These are phyloP conservation scores for Backusella morwellensis DNA, from an alignment of 192 early-diverging fungal species.

Conservation along the genomic window DNA sequence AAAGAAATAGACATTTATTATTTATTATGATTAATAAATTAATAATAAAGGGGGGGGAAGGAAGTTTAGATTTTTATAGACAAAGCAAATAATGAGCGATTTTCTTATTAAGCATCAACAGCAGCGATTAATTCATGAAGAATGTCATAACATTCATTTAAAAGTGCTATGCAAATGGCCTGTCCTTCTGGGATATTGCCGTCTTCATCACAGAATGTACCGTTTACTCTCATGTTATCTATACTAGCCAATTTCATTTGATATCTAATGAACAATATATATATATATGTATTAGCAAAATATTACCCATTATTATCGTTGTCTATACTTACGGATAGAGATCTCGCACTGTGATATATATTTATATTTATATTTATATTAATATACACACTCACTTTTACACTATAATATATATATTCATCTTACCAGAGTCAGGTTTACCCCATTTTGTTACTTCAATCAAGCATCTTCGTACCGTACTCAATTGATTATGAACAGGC, in stretches of 20 bases:
- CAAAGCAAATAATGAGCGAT: not conserved
- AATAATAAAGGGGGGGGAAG: not conserved
- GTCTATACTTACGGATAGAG: constrained; percentile 8
- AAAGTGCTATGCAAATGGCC: constrained; percentile 77
- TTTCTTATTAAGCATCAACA: constrained; percentile 22
- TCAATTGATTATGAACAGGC: constrained; percentile 83
- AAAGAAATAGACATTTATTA: not conserved
- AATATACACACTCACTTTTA: not conserved
- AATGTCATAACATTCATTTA: constrained; percentile 89
- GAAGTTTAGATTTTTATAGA: not conserved
- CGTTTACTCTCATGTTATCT: constrained; percentile 79
- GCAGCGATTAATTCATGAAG: constrained; percentile 70
- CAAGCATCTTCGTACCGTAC: constrained; percentile 77
- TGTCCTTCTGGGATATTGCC: constrained; percentile 79
- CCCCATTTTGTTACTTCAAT: constrained; percentile 81
- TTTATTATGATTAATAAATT: not conserved
- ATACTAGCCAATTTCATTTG: constrained; percentile 85
- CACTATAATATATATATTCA: not conserved
- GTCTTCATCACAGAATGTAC: constrained; percentile 84
- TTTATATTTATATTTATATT: not conserved
- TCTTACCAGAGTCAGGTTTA: constrained; percentile 62
- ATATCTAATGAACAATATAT: constrained; percentile 73
- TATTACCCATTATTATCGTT: not conserved
- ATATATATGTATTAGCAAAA: no score
- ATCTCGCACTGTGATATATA: not conserved